phyloP scores from a whole-genome alignment of 1,284 basidiomycete species.

The Thecaphora thlaspeos region DNA sequence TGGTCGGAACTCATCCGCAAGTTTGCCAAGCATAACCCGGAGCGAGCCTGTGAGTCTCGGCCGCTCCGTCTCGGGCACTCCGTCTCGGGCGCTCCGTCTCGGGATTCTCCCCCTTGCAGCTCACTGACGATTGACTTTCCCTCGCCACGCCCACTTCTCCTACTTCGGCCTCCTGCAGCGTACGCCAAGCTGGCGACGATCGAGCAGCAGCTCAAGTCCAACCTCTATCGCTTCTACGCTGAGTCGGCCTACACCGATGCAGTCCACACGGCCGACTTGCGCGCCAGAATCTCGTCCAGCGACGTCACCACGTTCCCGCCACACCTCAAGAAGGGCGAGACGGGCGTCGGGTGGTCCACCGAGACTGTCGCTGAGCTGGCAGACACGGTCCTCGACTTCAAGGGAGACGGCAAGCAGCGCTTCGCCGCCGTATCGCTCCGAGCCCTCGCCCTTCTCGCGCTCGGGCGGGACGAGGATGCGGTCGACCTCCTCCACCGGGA shows the following conservation, averaged over 20 bases:
- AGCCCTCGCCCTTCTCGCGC: conserved; percentile 43
- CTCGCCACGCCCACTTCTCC: not conserved
- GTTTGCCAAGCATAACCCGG: conserved; percentile 57
- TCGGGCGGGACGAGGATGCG: conserved; percentile 49
- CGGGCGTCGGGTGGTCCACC: conserved; percentile 42
- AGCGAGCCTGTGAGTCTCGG: conserved; percentile 27
- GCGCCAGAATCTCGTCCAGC: conserved; percentile 12
- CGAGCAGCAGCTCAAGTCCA: conserved; percentile 40
- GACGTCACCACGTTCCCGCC: conserved; percentile 42
- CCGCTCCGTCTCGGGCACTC: not conserved
- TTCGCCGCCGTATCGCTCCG: conserved; percentile 28
- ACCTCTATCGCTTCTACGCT: conserved; percentile 24
- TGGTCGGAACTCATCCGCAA: conserved; percentile 57
- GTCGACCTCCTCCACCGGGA: conserved; percentile 45
- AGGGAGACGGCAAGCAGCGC: conserved; percentile 13
- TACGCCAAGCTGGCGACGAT: conserved; percentile 22
- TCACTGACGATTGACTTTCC: too few species aligned
- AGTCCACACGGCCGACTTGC: conserved; percentile 37
- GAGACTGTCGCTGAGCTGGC: conserved; percentile 22
- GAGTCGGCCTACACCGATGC: conserved; percentile 38
- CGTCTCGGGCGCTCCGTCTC: too few species aligned
- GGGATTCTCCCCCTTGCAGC: too few species aligned
- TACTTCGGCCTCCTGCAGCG: conserved; percentile 9
- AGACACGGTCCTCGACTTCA: conserved; percentile 32
- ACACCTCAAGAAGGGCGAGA: conserved; percentile 16